phyloP scores from a whole-genome alignment of 2,329 filamentous ascomycete genomes.

The Aspergillus sp. region DNA sequence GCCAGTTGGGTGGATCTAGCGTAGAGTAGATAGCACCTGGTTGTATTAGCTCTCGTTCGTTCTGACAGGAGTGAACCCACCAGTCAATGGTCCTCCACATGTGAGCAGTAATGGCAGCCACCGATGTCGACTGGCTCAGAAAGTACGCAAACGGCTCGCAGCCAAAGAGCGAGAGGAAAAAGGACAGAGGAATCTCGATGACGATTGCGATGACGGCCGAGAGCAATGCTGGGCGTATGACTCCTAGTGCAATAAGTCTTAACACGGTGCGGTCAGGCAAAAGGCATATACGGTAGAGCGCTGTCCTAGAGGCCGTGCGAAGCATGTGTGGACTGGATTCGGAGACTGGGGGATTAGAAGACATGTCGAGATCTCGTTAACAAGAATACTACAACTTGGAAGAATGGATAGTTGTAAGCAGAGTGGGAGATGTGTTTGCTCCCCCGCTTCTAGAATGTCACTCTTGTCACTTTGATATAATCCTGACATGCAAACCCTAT shows the following conservation, averaged over 20 bases:
- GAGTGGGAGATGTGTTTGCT: no score
- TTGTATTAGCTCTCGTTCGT: neutral
- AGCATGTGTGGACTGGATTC: no score
- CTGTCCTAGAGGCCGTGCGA: no score
- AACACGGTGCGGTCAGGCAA: neutral
- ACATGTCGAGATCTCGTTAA: no score
- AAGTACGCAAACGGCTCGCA: conserved; percentile 62
- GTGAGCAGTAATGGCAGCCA: conserved; percentile 60
- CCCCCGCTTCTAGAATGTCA: no score
- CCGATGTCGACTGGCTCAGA: conserved; percentile 56
- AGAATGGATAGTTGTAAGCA: no score
- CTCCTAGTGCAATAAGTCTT: conserved; percentile 38
- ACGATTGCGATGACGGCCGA: conserved; percentile 47
- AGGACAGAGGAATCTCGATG: conserved; percentile 59
- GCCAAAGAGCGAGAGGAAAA: conserved; percentile 62
- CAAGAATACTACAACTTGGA: no score
- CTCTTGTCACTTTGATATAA: no score
- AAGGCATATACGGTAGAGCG: neutral
- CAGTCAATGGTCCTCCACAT: conserved; percentile 57
- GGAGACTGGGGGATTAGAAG: no score
- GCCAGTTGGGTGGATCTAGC: conserved; percentile 64
- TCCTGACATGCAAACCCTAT: no score
- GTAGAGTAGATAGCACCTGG: conserved; percentile 68
- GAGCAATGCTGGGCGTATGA: conserved; percentile 49
- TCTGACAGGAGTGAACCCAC: no score